Evolutionary conservation across 345 rosid species (phyloP), one percentile per base, ranked within the genome.

Genomic region (Aethionema arabicum): DNA sequence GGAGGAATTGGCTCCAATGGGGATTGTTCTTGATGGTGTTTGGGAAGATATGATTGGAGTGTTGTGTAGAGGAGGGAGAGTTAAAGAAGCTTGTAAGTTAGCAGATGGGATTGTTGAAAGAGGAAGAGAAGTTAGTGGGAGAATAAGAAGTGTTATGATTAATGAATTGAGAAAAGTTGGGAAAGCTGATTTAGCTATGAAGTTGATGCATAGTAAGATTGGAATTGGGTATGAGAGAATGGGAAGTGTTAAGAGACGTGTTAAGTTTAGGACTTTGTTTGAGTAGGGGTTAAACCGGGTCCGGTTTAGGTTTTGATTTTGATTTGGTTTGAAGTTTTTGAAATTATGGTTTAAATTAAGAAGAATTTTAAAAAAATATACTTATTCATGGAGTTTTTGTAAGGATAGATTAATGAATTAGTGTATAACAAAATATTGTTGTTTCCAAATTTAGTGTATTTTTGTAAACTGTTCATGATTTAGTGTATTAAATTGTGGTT

Each of bases 161-260:
- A 92, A 86, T 81, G 95, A 96, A 52, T 75, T 79, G 78, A 79
- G 93, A 72, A 92, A 85, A 83, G 83, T 93, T 7, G 98, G 96
- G 31, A 86, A 85, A 63, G 73, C 86, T 66, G 85, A 89, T 52
- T 75, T 86, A 66, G 91, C 96, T 41, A 79, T 87, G 74, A 92
- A 82, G 76, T 76, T 86, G 78, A 86, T 86, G 98, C 95, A 85
- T 59, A 85, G 91, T 62, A 89, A 85, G 80, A 83, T 92, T 5
- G 91, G 95, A 29, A 80, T 89, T 56, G 95, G 96, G 29, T 86
- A 89, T 72, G 83, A 89, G 68, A 78, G 91, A 70, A 76, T 69
- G 72, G 86, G 91, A n/a, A 79, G 91, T 67, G 63, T 89, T 52
- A 83, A 82, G 72, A 83, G 49, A 65, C 76, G 89, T 64, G 95